A percentile compares a stretch with the other conserved stretches of the same genome.
Evolutionary conservation across 2,329 filamentous ascomycete genomes (phyloP).

Genomic region (Bertia moriformis): DNA sequence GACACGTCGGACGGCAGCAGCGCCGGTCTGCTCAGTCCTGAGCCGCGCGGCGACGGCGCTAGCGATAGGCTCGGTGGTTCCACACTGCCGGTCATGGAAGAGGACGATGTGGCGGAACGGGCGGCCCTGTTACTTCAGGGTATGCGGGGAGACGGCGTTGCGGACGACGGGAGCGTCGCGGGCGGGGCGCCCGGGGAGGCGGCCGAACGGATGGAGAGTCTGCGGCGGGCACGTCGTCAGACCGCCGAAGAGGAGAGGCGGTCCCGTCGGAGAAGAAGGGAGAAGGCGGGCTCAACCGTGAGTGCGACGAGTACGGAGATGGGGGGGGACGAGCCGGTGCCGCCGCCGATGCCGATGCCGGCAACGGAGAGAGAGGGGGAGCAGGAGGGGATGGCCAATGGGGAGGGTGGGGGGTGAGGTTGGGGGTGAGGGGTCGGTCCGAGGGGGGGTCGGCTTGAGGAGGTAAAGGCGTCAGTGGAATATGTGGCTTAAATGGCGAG

Average conservation of each 20-base stretch:
- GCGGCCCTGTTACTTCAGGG: constrained; percentile 74
- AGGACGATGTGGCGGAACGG: constrained; percentile 69
- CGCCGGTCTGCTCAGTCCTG: constrained; percentile 7
- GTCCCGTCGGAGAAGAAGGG: constrained; percentile 49
- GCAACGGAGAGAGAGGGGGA: constrained; percentile 7
- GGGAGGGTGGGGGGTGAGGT: background rate
- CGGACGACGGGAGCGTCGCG: background rate
- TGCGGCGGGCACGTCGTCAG: constrained; percentile 50
- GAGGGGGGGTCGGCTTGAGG: background rate
- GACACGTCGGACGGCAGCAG: constrained; percentile 11
- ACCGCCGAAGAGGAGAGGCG: constrained; percentile 68
- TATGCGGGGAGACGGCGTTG: constrained; percentile 45
- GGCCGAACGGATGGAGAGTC: constrained; percentile 37
- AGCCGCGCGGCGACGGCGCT: constrained; percentile 13
- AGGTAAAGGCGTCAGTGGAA: background rate
- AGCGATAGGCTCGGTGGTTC: no score
- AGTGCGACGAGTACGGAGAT: constrained; percentile 2
- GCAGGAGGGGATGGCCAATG: background rate
- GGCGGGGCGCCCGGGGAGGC: constrained; percentile 20
- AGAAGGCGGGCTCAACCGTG: constrained; percentile 31
- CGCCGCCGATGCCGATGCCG: constrained; percentile 9
- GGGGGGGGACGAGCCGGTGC: constrained; percentile 4
- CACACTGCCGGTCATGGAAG: constrained; percentile 23
- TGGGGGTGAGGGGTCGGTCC: background rate
- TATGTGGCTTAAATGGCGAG: background rate